Evolutionary conservation across 1,284 basidiomycete genomes (phyloP).

Genomic region (Ustilago esculenta): DNA sequence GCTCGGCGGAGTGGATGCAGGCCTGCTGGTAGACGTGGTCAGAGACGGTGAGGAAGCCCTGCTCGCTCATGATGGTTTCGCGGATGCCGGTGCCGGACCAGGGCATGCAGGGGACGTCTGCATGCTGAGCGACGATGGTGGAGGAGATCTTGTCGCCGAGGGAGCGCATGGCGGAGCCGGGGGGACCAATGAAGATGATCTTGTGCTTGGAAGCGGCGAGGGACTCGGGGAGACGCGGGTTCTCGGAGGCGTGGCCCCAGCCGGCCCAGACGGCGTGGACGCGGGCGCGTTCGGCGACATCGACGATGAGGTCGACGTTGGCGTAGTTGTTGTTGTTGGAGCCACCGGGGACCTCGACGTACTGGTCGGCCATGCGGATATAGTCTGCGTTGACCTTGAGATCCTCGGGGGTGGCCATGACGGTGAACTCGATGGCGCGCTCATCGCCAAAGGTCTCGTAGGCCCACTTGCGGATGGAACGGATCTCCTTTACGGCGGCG

Average conservation of each 20-base stretch:
- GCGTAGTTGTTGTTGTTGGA: slow-evolving; percentile 99
- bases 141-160: slow-evolving; percentile 99
- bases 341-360: slow-evolving; percentile 97
- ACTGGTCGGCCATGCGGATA: slow-evolving; percentile 99
- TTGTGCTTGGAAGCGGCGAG: slow-evolving; percentile 90
- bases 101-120: slow-evolving; percentile 96
- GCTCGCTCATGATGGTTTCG: slow-evolving; percentile 84
- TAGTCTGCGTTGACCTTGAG: slow-evolving; percentile 97
- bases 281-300: slow-evolving; percentile 94
- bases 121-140: slow-evolving; percentile 97
- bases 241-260: slow-evolving; percentile 99
- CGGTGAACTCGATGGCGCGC: slow-evolving; percentile 95
- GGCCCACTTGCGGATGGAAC: slow-evolving; percentile 98
- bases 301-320: slow-evolving; percentile 98
- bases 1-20: slow-evolving; percentile 88
- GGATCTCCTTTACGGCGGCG: slow-evolving; percentile 98
- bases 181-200: slow-evolving; percentile 99
- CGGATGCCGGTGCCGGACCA: slow-evolving; percentile 97
- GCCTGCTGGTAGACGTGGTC: slow-evolving; percentile 90
- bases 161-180: slow-evolving; percentile 98
- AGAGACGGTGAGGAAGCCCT: slow-evolving; percentile 92
- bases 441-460: slow-evolving; percentile 99
- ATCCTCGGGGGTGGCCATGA: slow-evolving; percentile 99
- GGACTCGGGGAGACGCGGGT: slow-evolving; percentile 95
- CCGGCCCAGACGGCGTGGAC: slow-evolving; percentile 99